Evolutionary conservation across 1,284 basidiomycete genomes (phyloP).

Genomic region (Cryptococcus maquisensis): DNA sequence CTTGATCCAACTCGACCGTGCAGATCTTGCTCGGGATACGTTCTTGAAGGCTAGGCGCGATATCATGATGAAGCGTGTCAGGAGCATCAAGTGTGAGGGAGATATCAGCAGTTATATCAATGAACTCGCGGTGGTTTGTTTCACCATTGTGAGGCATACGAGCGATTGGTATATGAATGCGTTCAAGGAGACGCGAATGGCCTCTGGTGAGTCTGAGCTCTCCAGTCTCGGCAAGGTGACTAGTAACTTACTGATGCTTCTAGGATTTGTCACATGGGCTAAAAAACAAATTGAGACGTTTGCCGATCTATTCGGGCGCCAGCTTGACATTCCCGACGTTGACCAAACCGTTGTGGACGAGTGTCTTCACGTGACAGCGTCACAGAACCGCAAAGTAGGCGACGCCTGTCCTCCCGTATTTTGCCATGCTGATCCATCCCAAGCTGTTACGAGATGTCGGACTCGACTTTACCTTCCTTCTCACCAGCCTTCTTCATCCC

Average conservation of each 20-base stretch:
- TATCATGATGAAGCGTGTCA: constrained; percentile 68
- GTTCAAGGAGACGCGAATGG: constrained; percentile 90
- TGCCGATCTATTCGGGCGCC: constrained; percentile 79
- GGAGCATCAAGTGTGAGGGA: constrained; percentile 87
- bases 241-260: background rate
- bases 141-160: constrained; percentile 58
- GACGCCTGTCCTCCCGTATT: background rate
- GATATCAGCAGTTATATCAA: constrained; percentile 53
- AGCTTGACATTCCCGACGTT: constrained; percentile 80
- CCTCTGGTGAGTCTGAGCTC: constrained; percentile 62
- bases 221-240: background rate
- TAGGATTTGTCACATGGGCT: constrained; percentile 93
- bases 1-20: constrained; percentile 70
- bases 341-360: constrained; percentile 66
- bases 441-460: constrained; percentile 88
- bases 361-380: constrained; percentile 66
- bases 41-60: constrained; percentile 77
- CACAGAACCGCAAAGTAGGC: constrained; percentile 73
- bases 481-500: constrained; percentile 63
- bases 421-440: background rate
- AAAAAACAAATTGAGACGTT: constrained; percentile 79
- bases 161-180: constrained; percentile 96
- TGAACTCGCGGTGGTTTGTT: constrained; percentile 48
- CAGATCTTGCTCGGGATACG: constrained; percentile 71
- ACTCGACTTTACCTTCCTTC: constrained; percentile 81